Percentiles rank a stretch among this genome's conserved stretches.
These are phyloP conservation scores for Vitis labrusca DNA, from an alignment of 164 flowering plant genomes.

Conservation along the genomic window DNA sequence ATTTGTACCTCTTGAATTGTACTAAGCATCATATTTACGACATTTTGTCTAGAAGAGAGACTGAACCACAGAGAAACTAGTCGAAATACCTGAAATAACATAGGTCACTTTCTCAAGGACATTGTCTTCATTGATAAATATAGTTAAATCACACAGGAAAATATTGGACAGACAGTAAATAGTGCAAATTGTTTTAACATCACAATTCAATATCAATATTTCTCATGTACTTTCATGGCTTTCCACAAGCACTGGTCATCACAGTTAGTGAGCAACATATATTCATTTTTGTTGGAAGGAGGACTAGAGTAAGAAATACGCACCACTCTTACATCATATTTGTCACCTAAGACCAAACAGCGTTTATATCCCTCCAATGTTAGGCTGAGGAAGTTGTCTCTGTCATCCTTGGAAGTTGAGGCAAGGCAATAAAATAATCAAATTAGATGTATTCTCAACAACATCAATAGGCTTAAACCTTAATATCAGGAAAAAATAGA, in stretches of 20 bases:
- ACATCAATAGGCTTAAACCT: background rate
- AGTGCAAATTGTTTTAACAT: background rate
- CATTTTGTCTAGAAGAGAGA: conserved; percentile 72
- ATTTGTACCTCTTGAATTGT: conserved; percentile 72
- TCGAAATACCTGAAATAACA: conserved; percentile 81
- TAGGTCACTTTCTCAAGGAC: background rate
- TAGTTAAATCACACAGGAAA: background rate
- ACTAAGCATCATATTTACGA: conserved; percentile 67
- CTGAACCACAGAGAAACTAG: conserved; percentile 91
- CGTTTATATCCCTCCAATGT: conserved; percentile 90
- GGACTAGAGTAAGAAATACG: conserved; percentile 11
- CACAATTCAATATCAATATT: too few species aligned
- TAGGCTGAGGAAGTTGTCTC: conserved; percentile 76
- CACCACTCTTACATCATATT: conserved; percentile 94
- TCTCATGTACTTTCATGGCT: background rate
- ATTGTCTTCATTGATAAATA: background rate
- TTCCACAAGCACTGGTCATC: background rate
- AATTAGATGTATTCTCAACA: too few species aligned
- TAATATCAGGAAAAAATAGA: background rate
- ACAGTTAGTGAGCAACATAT: background rate
- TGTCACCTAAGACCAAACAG: conserved; percentile 84
- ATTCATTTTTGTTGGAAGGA: background rate
- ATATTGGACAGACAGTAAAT: too few species aligned
- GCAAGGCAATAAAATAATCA: conserved; percentile 8
- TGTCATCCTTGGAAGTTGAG: conserved; percentile 68